A percentile compares a stretch with the other conserved stretches of the same genome.
phyloP scores from a whole-genome alignment of 2,329 filamentous ascomycete genomes.

The Arthroderma sp. region DNA sequence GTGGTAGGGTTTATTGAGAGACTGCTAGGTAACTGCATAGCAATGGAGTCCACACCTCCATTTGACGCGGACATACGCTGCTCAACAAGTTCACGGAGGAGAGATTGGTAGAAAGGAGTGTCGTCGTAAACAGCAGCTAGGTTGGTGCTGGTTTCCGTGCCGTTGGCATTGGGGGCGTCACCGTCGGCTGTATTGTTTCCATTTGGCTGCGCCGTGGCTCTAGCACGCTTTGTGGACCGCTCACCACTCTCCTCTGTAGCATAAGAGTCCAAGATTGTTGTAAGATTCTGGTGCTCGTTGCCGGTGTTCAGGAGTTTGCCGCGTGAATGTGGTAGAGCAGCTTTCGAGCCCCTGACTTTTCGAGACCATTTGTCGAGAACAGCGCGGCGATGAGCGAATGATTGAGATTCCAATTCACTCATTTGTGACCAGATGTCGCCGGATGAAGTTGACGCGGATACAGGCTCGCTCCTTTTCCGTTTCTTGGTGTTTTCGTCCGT shows the following conservation, averaged over 20 bases:
- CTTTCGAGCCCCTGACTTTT: slow-evolving; percentile 49
- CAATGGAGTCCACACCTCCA: slow-evolving; percentile 30
- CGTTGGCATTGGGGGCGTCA: slow-evolving; percentile 28
- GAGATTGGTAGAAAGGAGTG: slow-evolving; percentile 82
- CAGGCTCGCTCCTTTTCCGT: slow-evolving; percentile 38
- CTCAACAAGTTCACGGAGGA: slow-evolving; percentile 86
- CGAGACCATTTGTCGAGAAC: slow-evolving; percentile 82
- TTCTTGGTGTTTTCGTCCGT: slow-evolving; percentile 24
- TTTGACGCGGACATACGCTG: slow-evolving; percentile 55
- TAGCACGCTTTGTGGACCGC: slow-evolving; percentile 19
- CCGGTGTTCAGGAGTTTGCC: slow-evolving; percentile 48
- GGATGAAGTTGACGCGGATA: slow-evolving; percentile 40
- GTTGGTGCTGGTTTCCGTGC: slow-evolving; percentile 9
- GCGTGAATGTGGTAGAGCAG: slow-evolving; percentile 36
- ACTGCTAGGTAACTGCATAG: slow-evolving; percentile 24
- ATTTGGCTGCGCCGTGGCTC: neutral
- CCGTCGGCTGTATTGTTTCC: slow-evolving; percentile 3
- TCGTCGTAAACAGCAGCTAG: slow-evolving; percentile 62
- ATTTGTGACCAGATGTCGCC: slow-evolving; percentile 61
- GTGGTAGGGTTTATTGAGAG: slow-evolving; percentile 27
- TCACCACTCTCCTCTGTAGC: slow-evolving; percentile 28
- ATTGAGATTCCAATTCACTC: slow-evolving; percentile 48
- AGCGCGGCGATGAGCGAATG: slow-evolving; percentile 50
- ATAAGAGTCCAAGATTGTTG: slow-evolving; percentile 31
- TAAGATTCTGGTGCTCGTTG: slow-evolving; percentile 38